Percentiles rank a stretch among this genome's conserved stretches.
Evolutionary conservation across 805 yeast species (phyloP).

Genomic region (Candida dajiaensis): DNA sequence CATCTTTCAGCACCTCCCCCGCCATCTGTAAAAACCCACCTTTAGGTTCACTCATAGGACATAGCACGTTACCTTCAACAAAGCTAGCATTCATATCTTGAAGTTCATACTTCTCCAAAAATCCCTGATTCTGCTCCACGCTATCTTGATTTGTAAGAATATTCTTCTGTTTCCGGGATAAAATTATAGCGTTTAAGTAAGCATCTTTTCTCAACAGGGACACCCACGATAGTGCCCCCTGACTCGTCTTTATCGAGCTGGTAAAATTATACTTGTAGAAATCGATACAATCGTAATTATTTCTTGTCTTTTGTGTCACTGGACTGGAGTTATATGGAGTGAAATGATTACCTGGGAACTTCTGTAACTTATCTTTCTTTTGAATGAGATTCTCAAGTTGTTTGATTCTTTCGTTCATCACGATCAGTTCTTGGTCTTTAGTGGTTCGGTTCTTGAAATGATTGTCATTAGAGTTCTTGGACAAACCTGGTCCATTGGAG

Average conservation of each 20-base stretch:
- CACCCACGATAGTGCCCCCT: slow-evolving; percentile 23
- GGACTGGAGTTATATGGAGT: neutral
- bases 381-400: slow-evolving; percentile 11
- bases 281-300: slow-evolving; percentile 4
- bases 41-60: neutral
- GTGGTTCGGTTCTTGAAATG: neutral
- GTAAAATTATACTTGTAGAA: slow-evolving; percentile 8
- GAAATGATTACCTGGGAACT: neutral
- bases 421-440: slow-evolving; percentile 1
- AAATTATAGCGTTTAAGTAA: slow-evolving; percentile 15
- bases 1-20: slow-evolving; percentile 7
- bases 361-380: neutral
- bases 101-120: slow-evolving; percentile 3
- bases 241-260: slow-evolving; percentile 8
- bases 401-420: slow-evolving; percentile 12
- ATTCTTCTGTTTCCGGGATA: slow-evolving; percentile 5
- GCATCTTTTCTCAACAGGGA: slow-evolving; percentile 20
- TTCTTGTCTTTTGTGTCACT: neutral
- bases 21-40: slow-evolving; percentile 1
- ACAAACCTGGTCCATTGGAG: neutral
- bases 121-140: neutral
- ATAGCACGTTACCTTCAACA: neutral
- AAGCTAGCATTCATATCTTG: slow-evolving; percentile 1
- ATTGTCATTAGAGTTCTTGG: neutral
- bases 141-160: neutral